Percentiles rank a stretch among this genome's conserved stretches.
Conservation (phyloP, 768 basidiomycete species). For the Boletus eberwhitei region DNA sequence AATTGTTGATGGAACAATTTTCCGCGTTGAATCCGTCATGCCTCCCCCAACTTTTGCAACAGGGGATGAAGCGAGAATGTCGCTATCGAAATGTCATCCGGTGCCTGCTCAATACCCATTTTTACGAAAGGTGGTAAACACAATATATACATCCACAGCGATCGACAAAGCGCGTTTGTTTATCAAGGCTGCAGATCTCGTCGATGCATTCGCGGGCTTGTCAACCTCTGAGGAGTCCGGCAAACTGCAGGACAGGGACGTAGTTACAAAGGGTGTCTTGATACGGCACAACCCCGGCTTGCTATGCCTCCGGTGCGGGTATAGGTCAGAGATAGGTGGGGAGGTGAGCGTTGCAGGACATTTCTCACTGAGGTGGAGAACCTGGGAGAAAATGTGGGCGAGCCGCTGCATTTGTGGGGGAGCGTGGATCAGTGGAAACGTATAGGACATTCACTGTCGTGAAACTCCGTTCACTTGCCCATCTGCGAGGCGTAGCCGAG, state of each 20-base stretch:
- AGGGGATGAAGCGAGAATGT: constrained; percentile 52
- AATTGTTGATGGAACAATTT: background rate
- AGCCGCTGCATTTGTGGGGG: constrained; percentile 71
- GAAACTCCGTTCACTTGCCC: background rate
- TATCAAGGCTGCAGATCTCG: constrained; percentile 67
- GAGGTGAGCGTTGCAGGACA: constrained; percentile 30
- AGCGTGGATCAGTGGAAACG: constrained; percentile 41
- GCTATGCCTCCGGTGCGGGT: constrained; percentile 63
- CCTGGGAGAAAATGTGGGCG: constrained; percentile 65
- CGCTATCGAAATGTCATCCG: constrained; percentile 61
- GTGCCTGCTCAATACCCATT: constrained; percentile 41
- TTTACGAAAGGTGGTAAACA: constrained; percentile 43
- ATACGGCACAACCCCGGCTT: constrained; percentile 36
- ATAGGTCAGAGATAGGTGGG: constrained; percentile 46
- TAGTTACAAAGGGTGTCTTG: constrained; percentile 61
- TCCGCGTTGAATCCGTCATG: background rate
- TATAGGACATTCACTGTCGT: constrained; percentile 4
- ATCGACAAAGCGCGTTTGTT: constrained; percentile 67
- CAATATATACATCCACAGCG: constrained; percentile 46
- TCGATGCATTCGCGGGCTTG: constrained; percentile 54
- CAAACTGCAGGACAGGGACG: constrained; percentile 47
- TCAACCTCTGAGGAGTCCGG: constrained; percentile 35
- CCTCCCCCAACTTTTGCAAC: background rate
- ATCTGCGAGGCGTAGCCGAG: background rate
- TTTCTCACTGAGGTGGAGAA: constrained; percentile 47